A percentile compares a stretch with the other conserved stretches of the same genome.
Evolutionary conservation across 2,329 filamentous ascomycete species (phyloP).

Genomic region (Hirsutella thompsonii): DNA sequence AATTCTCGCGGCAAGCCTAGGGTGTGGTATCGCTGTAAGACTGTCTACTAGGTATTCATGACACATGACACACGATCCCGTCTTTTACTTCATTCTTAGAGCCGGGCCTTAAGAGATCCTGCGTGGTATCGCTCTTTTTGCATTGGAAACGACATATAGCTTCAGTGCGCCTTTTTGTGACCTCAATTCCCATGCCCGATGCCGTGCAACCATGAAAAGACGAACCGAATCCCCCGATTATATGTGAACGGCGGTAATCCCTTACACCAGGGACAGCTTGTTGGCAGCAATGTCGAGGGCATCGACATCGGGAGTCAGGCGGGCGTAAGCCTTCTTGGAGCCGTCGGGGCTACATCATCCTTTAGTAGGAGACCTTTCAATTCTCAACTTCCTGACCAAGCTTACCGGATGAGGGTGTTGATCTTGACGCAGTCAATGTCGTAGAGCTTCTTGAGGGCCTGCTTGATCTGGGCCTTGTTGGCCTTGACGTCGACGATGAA

Average conservation of each 20-base stretch:
- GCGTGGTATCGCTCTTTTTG: slow-evolving; percentile 19
- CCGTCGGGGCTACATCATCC: slow-evolving; percentile 57
- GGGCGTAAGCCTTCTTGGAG: slow-evolving; percentile 96
- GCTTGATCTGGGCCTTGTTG: slow-evolving; percentile 99
- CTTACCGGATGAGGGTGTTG: slow-evolving; percentile 95
- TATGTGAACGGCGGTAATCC: slow-evolving; percentile 6
- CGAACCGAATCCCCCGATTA: slow-evolving; percentile 24
- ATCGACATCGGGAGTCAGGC: slow-evolving; percentile 91
- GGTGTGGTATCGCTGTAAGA: too few relatives aligned
- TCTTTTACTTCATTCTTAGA: too few relatives aligned
- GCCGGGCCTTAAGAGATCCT: not conserved
- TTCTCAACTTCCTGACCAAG: too few relatives aligned
- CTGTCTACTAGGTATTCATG: too few relatives aligned
- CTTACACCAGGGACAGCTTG: slow-evolving; percentile 95
- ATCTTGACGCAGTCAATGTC: slow-evolving; percentile 98
- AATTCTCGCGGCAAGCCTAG: too few relatives aligned
- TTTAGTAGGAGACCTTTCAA: not conserved
- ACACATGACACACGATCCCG: not conserved
- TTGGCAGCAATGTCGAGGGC: slow-evolving; percentile 98
- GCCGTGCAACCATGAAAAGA: slow-evolving; percentile 17
- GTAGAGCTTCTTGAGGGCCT: slow-evolving; percentile 96
- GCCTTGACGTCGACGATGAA: slow-evolving; percentile 96
- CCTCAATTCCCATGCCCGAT: slow-evolving; percentile 21
- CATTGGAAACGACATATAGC: slow-evolving; percentile 18
- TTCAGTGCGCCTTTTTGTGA: slow-evolving; percentile 17